These are phyloP conservation scores for Acacia pycnantha DNA, from an alignment of 331 rosid genomes.

Conservation along the genomic window DNA sequence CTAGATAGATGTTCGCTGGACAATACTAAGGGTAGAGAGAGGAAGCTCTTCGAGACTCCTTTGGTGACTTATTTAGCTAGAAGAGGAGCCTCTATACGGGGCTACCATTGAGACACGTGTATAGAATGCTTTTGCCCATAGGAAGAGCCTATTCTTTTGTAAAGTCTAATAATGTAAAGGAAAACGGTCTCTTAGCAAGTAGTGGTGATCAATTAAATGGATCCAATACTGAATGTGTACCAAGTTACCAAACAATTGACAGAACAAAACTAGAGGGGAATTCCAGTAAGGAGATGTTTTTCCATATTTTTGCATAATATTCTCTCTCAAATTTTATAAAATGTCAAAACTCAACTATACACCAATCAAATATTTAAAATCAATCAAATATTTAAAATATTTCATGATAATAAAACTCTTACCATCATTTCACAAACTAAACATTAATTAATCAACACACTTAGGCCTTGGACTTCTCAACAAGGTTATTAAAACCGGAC, in stretches of 20 bases:
- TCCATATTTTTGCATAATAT: background rate
- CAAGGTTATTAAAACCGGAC: too few species aligned
- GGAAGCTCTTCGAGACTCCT: slow-evolving; percentile 82
- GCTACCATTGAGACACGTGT: slow-evolving; percentile 57
- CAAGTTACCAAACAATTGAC: slow-evolving; percentile 33
- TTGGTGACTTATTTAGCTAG: slow-evolving; percentile 64
- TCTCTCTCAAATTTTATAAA: too few species aligned
- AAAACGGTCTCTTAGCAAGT: slow-evolving; percentile 63
- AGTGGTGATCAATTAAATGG: slow-evolving; percentile 50
- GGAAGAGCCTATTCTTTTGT: slow-evolving; percentile 53
- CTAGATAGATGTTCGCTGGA: slow-evolving; percentile 61
- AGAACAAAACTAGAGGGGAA: slow-evolving; percentile 47
- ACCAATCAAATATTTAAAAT: too few species aligned
- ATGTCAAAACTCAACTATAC: too few species aligned
- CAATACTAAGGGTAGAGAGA: slow-evolving; percentile 60
- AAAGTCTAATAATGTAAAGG: slow-evolving; percentile 57
- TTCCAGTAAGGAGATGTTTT: slow-evolving; percentile 52
- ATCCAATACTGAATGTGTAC: slow-evolving; percentile 35
- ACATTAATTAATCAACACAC: too few species aligned
- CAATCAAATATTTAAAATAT: too few species aligned
- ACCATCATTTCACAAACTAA: too few species aligned
- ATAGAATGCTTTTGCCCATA: slow-evolving; percentile 66
- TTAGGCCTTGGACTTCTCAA: too few species aligned
- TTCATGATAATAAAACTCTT: too few species aligned
- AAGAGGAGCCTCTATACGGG: slow-evolving; percentile 56